Evolutionary conservation across 192 early-diverging fungal genomes (phyloP).

Genomic region (Paraglomus brasilianum): DNA sequence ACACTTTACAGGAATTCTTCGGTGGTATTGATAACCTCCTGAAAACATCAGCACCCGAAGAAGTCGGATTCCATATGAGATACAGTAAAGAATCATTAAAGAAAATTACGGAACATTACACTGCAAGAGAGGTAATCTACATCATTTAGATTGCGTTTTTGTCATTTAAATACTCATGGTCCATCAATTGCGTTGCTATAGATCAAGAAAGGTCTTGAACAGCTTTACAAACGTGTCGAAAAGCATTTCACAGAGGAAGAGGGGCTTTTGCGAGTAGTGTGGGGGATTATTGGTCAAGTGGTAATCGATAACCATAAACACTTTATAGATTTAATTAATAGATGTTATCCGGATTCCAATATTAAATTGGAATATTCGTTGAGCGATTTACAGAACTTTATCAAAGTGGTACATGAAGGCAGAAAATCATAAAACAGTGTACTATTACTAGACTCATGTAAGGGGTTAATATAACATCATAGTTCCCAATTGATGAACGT

Average conservation of each 20-base stretch:
- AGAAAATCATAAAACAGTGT: no score
- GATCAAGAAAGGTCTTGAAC: constrained; percentile 78
- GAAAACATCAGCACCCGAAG: constrained; percentile 71
- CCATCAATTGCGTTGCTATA: constrained; percentile 25
- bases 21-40: constrained; percentile 89
- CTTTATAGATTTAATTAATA: constrained; percentile 77
- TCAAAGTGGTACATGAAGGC: no score
- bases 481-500: no score
- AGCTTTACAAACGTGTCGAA: constrained; percentile 87
- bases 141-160: not conserved
- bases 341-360: constrained; percentile 84
- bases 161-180: not conserved
- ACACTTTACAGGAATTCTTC: constrained; percentile 80
- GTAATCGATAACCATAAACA: constrained; percentile 74
- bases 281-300: constrained; percentile 89
- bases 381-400: constrained; percentile 74
- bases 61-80: constrained; percentile 78
- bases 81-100: constrained; percentile 82
- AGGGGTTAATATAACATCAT: no score
- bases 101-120: constrained; percentile 82
- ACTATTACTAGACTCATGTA: no score
- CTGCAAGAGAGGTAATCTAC: constrained; percentile 70
- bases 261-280: constrained; percentile 83
- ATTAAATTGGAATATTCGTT: constrained; percentile 85
- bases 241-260: constrained; percentile 91